These are phyloP conservation scores for Trametes pubescens DNA, from an alignment of 1,284 basidiomycete species.

Conservation along the genomic window DNA sequence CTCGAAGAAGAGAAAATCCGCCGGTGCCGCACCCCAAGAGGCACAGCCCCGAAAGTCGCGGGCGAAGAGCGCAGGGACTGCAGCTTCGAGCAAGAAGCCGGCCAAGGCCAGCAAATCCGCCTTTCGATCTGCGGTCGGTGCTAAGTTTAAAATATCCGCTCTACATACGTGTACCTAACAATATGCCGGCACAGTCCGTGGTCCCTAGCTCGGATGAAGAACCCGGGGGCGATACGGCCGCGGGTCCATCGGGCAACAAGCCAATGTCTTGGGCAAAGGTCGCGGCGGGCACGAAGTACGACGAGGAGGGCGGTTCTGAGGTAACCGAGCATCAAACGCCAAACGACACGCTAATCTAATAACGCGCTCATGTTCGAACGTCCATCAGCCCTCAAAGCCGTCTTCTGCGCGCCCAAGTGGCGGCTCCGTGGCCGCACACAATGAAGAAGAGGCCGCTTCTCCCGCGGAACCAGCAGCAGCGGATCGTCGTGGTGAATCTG, in stretches of 20 bases:
- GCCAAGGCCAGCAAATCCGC: constrained; percentile 24
- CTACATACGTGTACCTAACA: too few species aligned
- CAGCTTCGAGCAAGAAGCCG: constrained; percentile 14
- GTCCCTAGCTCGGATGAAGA: constrained; percentile 36
- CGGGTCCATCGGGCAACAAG: constrained; percentile 5
- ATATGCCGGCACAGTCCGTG: constrained; percentile 31
- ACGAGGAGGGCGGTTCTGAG: constrained; percentile 22
- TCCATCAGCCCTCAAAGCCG: constrained; percentile 7
- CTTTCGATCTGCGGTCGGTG: constrained; percentile 33
- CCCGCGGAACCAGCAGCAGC: neutral
- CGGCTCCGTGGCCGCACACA: neutral
- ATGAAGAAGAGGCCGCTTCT: neutral
- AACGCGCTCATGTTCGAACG: constrained; percentile 18
- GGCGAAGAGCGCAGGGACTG: constrained; percentile 7
- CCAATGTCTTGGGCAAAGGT: constrained; percentile 14
- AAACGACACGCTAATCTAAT: neutral
- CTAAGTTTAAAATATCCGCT: neutral
- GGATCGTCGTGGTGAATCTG: neutral
- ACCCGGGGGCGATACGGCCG: constrained; percentile 3
- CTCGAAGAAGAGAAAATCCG: constrained; percentile 27
- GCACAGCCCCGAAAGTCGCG: constrained; percentile 22
- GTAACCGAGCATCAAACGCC: neutral
- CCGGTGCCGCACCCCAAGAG: neutral
- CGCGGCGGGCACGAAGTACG: constrained; percentile 10
- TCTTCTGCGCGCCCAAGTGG: neutral